Base-by-base conservation (phyloP, 176 grass and related monocot species). In the Eremochloa ophiuroides region DNA sequence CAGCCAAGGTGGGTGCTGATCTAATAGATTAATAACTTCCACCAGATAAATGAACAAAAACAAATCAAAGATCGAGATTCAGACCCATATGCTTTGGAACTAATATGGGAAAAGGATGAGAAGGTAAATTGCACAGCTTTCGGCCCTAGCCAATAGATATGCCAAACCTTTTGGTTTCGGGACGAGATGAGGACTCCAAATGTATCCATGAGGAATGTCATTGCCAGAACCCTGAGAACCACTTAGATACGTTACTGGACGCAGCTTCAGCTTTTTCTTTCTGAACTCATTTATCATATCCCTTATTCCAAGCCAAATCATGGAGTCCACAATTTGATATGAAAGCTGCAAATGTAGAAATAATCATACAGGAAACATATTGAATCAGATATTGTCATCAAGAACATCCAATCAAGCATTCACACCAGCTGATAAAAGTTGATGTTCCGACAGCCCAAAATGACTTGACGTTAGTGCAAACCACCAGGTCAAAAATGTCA, bases 241-340 rank as follows among this genome's bases (percentile, higher is more conserved):
- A 88, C 92, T 93, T 83, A 95, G 80, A 68, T 98, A 98, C 38
- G 96, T 98, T 66, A 98, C 90, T 51, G 96, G 96, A 31, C 93
- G 91, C 62, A 99, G 80, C 79, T 95, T 99, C 88, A 99, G 72
- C 51, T 90, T 95, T 75, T 88, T 95, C 80, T 99, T 99, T 71
- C 96, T 95, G 69, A 99, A 99, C 38, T 99, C 96, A 75, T 99
- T 99, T 88, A 99, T 99, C 87, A 99, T 99, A 79, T 99, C 96
- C 1, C 90, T 83, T 82, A 99, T 99, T 44, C 96, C 96, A 76
- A 99, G 90, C 96, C 96, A 99, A 84, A 99, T 99, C 96, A 95
- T 99, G 14, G 91, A 93, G 69, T 99, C 96, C 39, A 99, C 93
- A 82, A 95, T 91, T 84, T 95, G 86, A 59, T 99, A 99, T 15